Evolutionary conservation across 345 rosid genomes (phyloP), one percentile per base, ranked within the genome.

Genomic region (Brassica juncea): DNA sequence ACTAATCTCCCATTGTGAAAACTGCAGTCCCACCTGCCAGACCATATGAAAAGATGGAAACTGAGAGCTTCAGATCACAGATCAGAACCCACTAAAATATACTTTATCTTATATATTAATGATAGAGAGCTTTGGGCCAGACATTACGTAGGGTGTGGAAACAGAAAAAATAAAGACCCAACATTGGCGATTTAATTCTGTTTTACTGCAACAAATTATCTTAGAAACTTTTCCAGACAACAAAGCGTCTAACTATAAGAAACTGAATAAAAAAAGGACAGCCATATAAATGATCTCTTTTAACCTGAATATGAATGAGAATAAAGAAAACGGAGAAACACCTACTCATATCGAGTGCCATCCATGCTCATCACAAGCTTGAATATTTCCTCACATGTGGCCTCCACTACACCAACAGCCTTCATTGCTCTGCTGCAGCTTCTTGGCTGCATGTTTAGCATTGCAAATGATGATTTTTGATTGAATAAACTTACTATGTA

Each of bases 371-470:
- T 93, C 70, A 96, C 83, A 85, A 92, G 97, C 88, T 88, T 90
- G 85, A 96, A 96, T 85, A 96, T 92, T 84, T 96, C 97, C 83
- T 93, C 99, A 84, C 98, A 96, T 54, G 91, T 86, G 65, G 98
- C 98, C 81, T 96, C 99, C 79, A 96, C 97, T 59, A 92, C 98
- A 70, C 99, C 99, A 44, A 90, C 99, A 84, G 98, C 99, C 82
- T 91, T 96, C 98, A 96, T 96, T 77, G 99, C 99, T 84, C 94
- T 88, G 87, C 97, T 93, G 87, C 98, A 93, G 90, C 99, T 96
- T 85, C 98, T 93, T 74, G 99, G 98, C 99, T 93, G 87, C 83
- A 89, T 27, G 68, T 74, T 70, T 70, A 84, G 71, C 77, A 76
- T 23, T 71, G 72, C 60, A 67, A 54, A 75, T 79, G 28, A 68